These are phyloP conservation scores for Leccinellum albellum DNA, from an alignment of 768 basidiomycete species.

Conservation along the genomic window DNA sequence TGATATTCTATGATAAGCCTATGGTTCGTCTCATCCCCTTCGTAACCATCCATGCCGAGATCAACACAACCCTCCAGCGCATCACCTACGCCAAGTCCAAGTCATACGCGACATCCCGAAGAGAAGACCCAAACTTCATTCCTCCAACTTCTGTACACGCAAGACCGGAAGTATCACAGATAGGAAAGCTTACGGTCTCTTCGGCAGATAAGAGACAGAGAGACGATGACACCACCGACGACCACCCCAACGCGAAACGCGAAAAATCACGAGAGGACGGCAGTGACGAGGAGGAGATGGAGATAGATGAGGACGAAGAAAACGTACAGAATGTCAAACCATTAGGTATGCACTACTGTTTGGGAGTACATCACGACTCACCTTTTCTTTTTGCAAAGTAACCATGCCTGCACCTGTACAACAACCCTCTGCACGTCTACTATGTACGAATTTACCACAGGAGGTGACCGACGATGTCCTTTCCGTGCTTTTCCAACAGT, in stretches of 20 bases:
- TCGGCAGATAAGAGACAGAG: slow-evolving; percentile 59
- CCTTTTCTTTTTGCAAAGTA: slow-evolving; percentile 21
- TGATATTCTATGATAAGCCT: slow-evolving; percentile 89
- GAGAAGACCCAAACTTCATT: slow-evolving; percentile 79
- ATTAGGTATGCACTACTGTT: slow-evolving; percentile 43
- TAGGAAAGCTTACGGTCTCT: slow-evolving; percentile 33
- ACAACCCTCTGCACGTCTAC: slow-evolving; percentile 56
- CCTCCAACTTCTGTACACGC: slow-evolving; percentile 65
- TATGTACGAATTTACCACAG: slow-evolving; percentile 84
- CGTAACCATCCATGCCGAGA: slow-evolving; percentile 3
- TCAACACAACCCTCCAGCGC: slow-evolving; percentile 46
- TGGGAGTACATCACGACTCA: slow-evolving; percentile 5
- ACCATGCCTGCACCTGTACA: slow-evolving; percentile 48
- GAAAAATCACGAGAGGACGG: slow-evolving; percentile 61
- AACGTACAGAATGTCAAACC: slow-evolving; percentile 37
- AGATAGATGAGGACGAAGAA: slow-evolving; percentile 89
- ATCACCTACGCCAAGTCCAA: slow-evolving; percentile 89
- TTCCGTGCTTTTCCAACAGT: slow-evolving; percentile 90
- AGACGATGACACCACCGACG: slow-evolving; percentile 56
- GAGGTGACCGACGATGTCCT: slow-evolving; percentile 88
- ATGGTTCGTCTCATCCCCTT: slow-evolving; percentile 53
- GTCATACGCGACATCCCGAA: slow-evolving; percentile 77
- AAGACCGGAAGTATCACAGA: slow-evolving; percentile 43
- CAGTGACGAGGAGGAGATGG: slow-evolving; percentile 85
- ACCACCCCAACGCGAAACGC: slow-evolving; percentile 59